These are phyloP conservation scores for Calonectria ilicicola DNA, from an alignment of 2,329 filamentous ascomycete species.

Conservation along the genomic window DNA sequence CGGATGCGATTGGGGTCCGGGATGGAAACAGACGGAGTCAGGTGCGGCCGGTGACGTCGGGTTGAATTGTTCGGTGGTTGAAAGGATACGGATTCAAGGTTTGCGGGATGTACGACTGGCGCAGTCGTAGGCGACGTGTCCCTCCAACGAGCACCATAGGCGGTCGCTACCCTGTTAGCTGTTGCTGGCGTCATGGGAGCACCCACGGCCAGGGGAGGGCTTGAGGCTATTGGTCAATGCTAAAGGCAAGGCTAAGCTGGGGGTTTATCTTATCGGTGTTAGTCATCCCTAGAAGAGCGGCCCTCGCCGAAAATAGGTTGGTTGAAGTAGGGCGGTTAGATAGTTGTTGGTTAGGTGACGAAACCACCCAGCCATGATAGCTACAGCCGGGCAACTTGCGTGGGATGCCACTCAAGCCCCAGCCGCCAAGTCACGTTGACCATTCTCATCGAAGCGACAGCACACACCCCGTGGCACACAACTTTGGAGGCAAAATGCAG, in stretches of 20 bases:
- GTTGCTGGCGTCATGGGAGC: conserved; percentile 14
- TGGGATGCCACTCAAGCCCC: conserved; percentile 8
- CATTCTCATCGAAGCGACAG: conserved; percentile 5
- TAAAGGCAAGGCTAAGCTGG: background rate
- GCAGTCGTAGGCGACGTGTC: conserved; percentile 39
- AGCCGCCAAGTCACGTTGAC: conserved; percentile 12
- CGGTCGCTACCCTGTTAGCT: background rate
- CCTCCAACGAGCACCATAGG: conserved; percentile 22
- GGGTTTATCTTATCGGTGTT: conserved; percentile 17
- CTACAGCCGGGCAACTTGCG: background rate
- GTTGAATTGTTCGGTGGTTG: conserved; percentile 28
- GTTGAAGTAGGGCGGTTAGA: conserved; percentile 1
- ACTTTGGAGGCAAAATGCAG: background rate
- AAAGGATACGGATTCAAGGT: conserved; percentile 30
- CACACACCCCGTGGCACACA: conserved; percentile 6
- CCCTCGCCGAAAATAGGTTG: background rate
- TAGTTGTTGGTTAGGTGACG: background rate
- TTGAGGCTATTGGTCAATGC: conserved; percentile 24
- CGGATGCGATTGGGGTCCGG: conserved; percentile 10
- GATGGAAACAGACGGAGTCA: conserved; percentile 20
- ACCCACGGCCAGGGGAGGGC: background rate
- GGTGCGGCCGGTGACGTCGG: conserved; percentile 39
- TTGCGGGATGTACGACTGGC: conserved; percentile 22
- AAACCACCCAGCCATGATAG: background rate
- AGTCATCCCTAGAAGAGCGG: background rate